Percentiles rank a stretch among this genome's conserved stretches.
These are phyloP conservation scores for Kwoniella sp. DNA, from an alignment of 768 basidiomycete genomes.

Conservation along the genomic window DNA sequence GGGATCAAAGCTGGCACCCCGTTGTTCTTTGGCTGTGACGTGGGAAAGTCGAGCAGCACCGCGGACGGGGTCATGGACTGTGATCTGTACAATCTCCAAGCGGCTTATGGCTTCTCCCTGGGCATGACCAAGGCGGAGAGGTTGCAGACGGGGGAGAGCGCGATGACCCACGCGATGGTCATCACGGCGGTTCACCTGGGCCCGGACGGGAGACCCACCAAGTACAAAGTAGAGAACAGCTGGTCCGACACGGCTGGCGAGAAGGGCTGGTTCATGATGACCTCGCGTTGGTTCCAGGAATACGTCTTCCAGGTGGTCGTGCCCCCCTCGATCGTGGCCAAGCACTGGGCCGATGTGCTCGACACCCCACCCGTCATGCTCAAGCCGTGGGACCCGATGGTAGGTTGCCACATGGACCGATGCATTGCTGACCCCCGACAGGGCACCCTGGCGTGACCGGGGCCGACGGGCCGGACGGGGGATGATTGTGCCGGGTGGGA, in stretches of 20 bases:
- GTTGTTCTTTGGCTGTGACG: constrained; percentile 95
- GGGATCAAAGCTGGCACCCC: constrained; percentile 81
- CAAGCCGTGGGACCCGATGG: constrained; percentile 93
- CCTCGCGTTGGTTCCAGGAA: constrained; percentile 81
- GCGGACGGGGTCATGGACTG: constrained; percentile 79
- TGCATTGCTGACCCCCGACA: too few relatives aligned
- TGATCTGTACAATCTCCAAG: constrained; percentile 75
- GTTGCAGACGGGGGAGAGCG: constrained; percentile 71
- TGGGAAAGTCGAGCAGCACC: constrained; percentile 75
- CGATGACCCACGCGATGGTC: constrained; percentile 86
- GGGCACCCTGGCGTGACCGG: too few relatives aligned
- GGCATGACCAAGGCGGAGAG: constrained; percentile 80
- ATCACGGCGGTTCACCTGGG: constrained; percentile 90
- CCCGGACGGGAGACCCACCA: constrained; percentile 63
- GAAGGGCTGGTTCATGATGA: constrained; percentile 90
- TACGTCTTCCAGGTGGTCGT: constrained; percentile 90
- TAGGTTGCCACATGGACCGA: constrained; percentile 17
- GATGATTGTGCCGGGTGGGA: too few relatives aligned
- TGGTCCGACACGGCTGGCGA: constrained; percentile 77
- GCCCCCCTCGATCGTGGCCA: constrained; percentile 71
- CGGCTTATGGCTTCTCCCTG: constrained; percentile 75
- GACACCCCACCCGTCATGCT: constrained; percentile 67
- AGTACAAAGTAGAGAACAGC: constrained; percentile 97
- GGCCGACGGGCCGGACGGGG: too few relatives aligned
- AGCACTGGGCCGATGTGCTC: constrained; percentile 73